Evolutionary conservation across 495 filamentous ascomycete genomes (phyloP), one percentile per base, ranked within the genome.

Genomic region (Neurospora tetraspora): DNA sequence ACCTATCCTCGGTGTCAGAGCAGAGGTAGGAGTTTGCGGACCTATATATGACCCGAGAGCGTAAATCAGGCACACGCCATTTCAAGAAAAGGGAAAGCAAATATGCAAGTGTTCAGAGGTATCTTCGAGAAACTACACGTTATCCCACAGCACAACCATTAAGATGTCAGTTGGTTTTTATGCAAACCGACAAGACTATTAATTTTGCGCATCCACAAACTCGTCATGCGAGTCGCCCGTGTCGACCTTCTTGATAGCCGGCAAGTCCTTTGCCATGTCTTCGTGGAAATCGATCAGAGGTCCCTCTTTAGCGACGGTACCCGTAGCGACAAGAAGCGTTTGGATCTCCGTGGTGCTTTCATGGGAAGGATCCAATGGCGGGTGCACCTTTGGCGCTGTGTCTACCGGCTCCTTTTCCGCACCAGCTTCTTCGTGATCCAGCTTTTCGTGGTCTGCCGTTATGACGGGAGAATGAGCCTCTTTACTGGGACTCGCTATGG

Each of bases 221-320:
- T 79, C 77, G 73, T 81, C 79, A 16, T 77, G 72, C 8, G 79
- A 81, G 7, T 77, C 80, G 9, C 73, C 74, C 27, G 77, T 75
- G 40, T 77, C 75, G 1, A 73, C 16, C 42, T 76, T 71, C 72
- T 78, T 79, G 68, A 73, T 69, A 3, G 71, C 20, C 5, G 85
- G 86, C 38, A 88, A 72, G 39, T 76, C 70, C 45, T 81, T 82
- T 75, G 83, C 81, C 78, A 88, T n/a, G 69, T 88, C 85, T 6
- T 80, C 73, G 38, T 86, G 80, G 70, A 89, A 89, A 74, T 88
- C 81, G 36, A 86, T 81, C 61, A 89, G 75, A 0, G 86, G 81
- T 1, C 81, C 80, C 6, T 73, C 45, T 23, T 79, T 75, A 1
- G 76, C 75, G 43, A 76, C 73, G 37, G 74, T 76, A 16, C 85